Evolutionary conservation across 805 yeast species (phyloP), one percentile per base, ranked within the genome.

Genomic region (Sugiyamaella valdiviana): DNA sequence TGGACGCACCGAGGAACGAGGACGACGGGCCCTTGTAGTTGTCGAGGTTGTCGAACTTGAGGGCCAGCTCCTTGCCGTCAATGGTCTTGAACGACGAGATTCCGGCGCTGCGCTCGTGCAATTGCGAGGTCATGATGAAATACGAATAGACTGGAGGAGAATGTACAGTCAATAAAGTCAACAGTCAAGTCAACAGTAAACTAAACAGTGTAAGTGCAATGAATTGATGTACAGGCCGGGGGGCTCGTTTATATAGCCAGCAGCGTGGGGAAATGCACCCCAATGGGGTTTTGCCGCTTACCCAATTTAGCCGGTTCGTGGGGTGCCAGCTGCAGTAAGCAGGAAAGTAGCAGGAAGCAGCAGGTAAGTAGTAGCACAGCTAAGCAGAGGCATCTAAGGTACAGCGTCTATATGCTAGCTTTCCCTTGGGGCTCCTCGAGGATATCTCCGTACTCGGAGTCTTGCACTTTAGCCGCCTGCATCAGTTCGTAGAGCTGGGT

Each of bases 1-100:
- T 73, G 16, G 83, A 76, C 23, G 85, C 78, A 35, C 86, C 86
- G 49, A 80, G 71, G 59, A 68, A 79, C 16, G 80, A 78, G 57
- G 76, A 73, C 26, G 68, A 59, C 16, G 60, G 52, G 19, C 57
- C 56, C 39, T 24, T 41, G 48, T 59, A 59, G 50, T 60, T 58
- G 29, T 46, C 58, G 23, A 24, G 24, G 49, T 58, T 55, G 36
- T 52, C 49, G 44, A 56, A 58, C 35, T 47, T 46, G 21, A 55
- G 44, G 16, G 52, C 48, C 20, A 52, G 39, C 41, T 58, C 57
- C 35, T 52, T 49, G 22, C 60, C 60, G 39, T 53, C 52, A 9
- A 49, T 48, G 35, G 63, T 38, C 56, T 51, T 50, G 54, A 55
- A 51, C 35, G 57, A 49, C 35, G 52, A 36, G 40, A 59, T 51